Evolutionary conservation across 345 rosid species (phyloP).

Genomic region (Theobroma cacao): DNA sequence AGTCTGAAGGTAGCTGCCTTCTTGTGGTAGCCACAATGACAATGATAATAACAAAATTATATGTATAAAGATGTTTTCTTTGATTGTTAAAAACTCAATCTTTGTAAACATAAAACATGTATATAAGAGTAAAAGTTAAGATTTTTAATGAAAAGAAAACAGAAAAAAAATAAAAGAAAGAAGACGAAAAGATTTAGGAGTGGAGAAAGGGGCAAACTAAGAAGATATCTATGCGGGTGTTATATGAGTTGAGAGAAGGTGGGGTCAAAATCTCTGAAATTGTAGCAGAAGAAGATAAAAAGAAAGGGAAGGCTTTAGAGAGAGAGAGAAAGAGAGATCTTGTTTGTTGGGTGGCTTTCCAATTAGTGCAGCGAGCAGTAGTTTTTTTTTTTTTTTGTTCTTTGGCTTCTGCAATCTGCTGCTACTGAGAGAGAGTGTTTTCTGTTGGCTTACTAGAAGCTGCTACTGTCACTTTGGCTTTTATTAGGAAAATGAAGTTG

Average conservation of each 20-base stretch:
- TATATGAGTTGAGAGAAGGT: slow-evolving; percentile 23
- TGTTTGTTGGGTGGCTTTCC: slow-evolving; percentile 26
- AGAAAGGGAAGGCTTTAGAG: slow-evolving; percentile 2
- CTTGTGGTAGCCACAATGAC: slow-evolving; percentile 95
- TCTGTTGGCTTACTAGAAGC: slow-evolving; percentile 15
- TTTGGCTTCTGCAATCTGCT: slow-evolving; percentile 23
- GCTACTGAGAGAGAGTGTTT: neutral
- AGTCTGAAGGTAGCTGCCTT: slow-evolving; percentile 75
- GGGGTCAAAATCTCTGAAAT: slow-evolving; percentile 33
- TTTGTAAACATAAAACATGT: neutral
- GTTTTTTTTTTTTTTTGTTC: neutral
- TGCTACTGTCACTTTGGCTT: slow-evolving; percentile 49
- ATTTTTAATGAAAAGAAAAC: neutral
- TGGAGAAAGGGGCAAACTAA: slow-evolving; percentile 15
- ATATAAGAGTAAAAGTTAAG: neutral
- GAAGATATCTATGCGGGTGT: slow-evolving; percentile 34
- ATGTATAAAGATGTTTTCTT: neutral
- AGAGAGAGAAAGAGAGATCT: slow-evolving; percentile 28
- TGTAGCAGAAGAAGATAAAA: slow-evolving; percentile 22
- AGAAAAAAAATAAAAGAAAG: neutral
- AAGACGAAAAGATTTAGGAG: neutral
- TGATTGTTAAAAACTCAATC: neutral
- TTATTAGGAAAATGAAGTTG: slow-evolving; percentile 9
- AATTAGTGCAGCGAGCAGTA: slow-evolving; percentile 7
- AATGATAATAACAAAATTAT: slow-evolving; percentile 22